Conservation (phyloP, 352 stramenopile species). For the Pythium periplocum region DNA sequence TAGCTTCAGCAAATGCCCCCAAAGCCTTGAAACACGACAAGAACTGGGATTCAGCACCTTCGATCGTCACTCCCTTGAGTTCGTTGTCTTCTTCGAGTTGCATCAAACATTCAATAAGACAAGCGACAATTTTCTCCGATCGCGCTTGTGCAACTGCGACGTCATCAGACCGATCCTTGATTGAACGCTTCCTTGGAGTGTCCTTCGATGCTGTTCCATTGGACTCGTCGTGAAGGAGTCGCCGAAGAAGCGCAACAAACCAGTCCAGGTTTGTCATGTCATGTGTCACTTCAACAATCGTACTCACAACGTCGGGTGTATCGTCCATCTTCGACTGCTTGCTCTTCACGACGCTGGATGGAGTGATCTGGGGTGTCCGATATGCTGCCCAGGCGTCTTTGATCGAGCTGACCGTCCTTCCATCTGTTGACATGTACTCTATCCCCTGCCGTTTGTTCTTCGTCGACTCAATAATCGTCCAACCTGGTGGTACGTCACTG, state of each 20-base stretch:
- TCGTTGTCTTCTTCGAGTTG: slow-evolving; percentile 65
- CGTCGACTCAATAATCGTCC: slow-evolving; percentile 22
- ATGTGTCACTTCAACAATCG: slow-evolving; percentile 77
- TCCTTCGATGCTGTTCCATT: slow-evolving; percentile 9
- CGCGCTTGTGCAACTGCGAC: slow-evolving; percentile 40
- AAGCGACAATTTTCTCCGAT: slow-evolving; percentile 59
- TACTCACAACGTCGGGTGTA: slow-evolving; percentile 44
- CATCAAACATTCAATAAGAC: slow-evolving; percentile 58
- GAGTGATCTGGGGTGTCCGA: slow-evolving; percentile 44
- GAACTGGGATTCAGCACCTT: slow-evolving; percentile 54
- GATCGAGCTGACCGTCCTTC: slow-evolving; percentile 32
- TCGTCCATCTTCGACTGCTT: slow-evolving; percentile 63
- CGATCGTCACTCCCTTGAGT: slow-evolving; percentile 48
- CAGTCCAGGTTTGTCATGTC: slow-evolving; percentile 64
- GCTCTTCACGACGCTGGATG: slow-evolving; percentile 58
- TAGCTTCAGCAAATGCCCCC: slow-evolving; percentile 67
- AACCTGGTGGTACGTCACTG: slow-evolving; percentile 43
- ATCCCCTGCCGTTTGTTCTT: background rate
- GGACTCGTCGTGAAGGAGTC: slow-evolving; percentile 37
- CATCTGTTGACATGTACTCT: slow-evolving; percentile 59
- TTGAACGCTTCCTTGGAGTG: too few relatives aligned
- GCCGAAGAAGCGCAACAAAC: slow-evolving; percentile 65
- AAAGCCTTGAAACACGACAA: slow-evolving; percentile 75
- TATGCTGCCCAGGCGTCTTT: slow-evolving; percentile 62
- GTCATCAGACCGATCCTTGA: slow-evolving; percentile 34